Evolutionary conservation across 2,329 filamentous ascomycete species (phyloP).

Genomic region (Thyridium curvatum): DNA sequence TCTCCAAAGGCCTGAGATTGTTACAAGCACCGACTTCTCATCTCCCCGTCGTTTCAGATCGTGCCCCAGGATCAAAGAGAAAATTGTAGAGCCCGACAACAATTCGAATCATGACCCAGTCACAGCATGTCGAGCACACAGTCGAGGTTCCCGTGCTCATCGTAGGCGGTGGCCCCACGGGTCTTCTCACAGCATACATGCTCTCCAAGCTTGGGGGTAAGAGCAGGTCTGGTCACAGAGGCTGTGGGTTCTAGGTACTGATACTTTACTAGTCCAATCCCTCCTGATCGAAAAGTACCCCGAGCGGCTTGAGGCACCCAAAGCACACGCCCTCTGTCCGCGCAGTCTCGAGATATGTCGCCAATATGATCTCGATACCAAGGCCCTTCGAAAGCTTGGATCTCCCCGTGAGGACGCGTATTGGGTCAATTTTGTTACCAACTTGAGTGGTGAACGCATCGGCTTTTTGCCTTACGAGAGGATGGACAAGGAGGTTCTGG

Average conservation of each 20-base stretch:
- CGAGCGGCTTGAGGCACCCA: conserved; percentile 20
- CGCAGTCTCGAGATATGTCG: conserved; percentile 21
- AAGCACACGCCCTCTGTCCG: conserved; percentile 21
- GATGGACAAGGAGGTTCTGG: conserved; percentile 22
- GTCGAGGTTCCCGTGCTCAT: conserved; percentile 28
- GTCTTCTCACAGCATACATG: conserved; percentile 25
- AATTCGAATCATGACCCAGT: no score
- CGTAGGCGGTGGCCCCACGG: conserved; percentile 26
- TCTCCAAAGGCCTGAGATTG: no score
- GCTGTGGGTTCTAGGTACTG: no score
- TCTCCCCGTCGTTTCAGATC: no score
- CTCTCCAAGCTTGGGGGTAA: conserved; percentile 21
- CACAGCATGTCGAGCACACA: no score
- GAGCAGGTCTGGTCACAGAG: no score
- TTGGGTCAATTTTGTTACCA: conserved; percentile 33
- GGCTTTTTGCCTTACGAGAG: conserved; percentile 26
- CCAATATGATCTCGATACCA: conserved; percentile 19
- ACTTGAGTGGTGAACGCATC: conserved; percentile 24
- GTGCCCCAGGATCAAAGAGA: no score
- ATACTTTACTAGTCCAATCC: conserved; percentile 12
- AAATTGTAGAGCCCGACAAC: no score
- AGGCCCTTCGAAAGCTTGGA: conserved; percentile 18
- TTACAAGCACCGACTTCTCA: no score
- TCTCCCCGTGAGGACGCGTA: conserved; percentile 23
- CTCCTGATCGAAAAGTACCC: conserved; percentile 24